phyloP scores from a whole-genome alignment of 163 green algal species.

The Chlorella variabilis region DNA sequence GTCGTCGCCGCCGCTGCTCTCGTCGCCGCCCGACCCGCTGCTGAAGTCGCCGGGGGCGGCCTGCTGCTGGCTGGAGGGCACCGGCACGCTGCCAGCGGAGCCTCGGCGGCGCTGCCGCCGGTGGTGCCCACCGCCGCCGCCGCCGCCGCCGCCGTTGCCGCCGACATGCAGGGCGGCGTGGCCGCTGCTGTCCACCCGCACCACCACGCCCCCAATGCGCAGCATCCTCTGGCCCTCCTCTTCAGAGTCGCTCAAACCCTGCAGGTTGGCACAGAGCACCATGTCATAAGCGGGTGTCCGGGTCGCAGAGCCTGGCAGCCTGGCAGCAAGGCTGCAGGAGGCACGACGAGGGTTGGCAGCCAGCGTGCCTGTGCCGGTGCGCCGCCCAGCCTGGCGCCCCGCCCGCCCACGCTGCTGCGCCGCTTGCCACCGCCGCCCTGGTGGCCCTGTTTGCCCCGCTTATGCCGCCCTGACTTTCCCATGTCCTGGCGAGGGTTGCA shows the following conservation, averaged over 20 bases:
- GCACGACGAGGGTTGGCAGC: too few relatives aligned
- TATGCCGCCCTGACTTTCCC: constrained; percentile 10
- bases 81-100: neutral
- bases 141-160: neutral
- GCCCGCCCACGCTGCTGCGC: neutral
- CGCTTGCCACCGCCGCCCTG: constrained; percentile 4
- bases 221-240: constrained; percentile 12
- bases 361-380: too few relatives aligned
- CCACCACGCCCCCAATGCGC: constrained; percentile 42
- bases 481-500: neutral
- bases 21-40: neutral
- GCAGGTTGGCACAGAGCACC: neutral
- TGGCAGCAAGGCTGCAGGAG: neutral
- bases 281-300: too few relatives aligned
- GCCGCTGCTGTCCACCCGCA: constrained; percentile 18
- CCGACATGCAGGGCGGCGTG: neutral
- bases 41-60: neutral
- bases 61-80: neutral
- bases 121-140: neutral
- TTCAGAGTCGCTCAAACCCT: constrained; percentile 19
- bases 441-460: constrained; percentile 14
- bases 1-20: neutral
- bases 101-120: neutral
- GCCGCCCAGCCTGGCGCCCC: neutral
- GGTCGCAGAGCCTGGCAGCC: too few relatives aligned